Conservation (phyloP, 177 flowering plant species). For the Vitis hybrid region DNA sequence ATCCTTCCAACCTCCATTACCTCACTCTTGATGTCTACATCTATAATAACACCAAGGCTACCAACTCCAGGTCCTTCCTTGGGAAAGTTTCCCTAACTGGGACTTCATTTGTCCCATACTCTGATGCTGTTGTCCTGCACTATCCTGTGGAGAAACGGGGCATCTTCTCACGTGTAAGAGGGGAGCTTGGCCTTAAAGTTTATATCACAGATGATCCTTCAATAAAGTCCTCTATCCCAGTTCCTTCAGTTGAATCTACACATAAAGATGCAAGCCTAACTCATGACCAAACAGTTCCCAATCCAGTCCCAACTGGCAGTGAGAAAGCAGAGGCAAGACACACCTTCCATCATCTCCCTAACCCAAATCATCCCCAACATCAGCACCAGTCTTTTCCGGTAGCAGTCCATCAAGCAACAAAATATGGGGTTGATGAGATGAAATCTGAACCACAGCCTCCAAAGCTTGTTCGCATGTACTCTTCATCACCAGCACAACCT, state of each 20-base stretch:
- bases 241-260: slow-evolving; percentile 34
- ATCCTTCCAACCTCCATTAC: slow-evolving; percentile 57
- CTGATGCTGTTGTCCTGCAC: slow-evolving; percentile 76
- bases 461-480: slow-evolving; percentile 61
- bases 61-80: slow-evolving; percentile 67
- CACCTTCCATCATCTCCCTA: slow-evolving; percentile 76
- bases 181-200: slow-evolving; percentile 84
- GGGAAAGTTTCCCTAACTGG: slow-evolving; percentile 74
- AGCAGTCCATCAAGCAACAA: slow-evolving; percentile 29
- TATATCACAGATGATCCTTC: slow-evolving; percentile 67
- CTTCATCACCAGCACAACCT: slow-evolving; percentile 62
- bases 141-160: slow-evolving; percentile 82
- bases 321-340: slow-evolving; percentile 46
- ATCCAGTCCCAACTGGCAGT: slow-evolving; percentile 9
- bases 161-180: slow-evolving; percentile 72
- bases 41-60: slow-evolving; percentile 42
- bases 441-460: slow-evolving; percentile 59
- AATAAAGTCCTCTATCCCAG: slow-evolving; percentile 52
- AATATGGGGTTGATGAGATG: slow-evolving; percentile 50
- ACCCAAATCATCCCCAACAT: slow-evolving; percentile 27
- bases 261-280: slow-evolving; percentile 12
- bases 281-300: slow-evolving; percentile 18
- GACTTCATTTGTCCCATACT: slow-evolving; percentile 72
- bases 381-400: slow-evolving; percentile 29
- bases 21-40: slow-evolving; percentile 66